Evolutionary conservation across 345 rosid genomes (phyloP).

Genomic region (Cardamine occulta): DNA sequence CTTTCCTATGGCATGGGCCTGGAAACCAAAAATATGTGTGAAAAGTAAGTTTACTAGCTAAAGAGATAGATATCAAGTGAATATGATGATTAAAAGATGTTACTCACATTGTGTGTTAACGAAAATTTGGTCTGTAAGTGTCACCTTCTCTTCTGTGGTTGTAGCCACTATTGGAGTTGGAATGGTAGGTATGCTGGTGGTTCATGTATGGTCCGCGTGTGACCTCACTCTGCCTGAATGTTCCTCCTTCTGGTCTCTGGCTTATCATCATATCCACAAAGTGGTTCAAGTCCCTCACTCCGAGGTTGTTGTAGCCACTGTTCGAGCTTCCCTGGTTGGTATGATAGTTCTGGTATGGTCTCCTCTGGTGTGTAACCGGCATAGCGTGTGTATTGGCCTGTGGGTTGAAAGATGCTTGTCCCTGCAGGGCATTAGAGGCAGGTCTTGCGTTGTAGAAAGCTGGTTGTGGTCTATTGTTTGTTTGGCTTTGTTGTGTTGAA

Average conservation of each 20-base stretch:
- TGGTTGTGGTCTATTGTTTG: constrained; percentile 26
- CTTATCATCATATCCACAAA: constrained; percentile 34
- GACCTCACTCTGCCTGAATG: constrained; percentile 28
- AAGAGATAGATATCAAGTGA: constrained; percentile 11
- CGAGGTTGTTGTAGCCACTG: constrained; percentile 37
- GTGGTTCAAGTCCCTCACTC: constrained; percentile 37
- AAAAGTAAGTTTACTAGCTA: constrained; percentile 14
- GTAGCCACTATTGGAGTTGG: constrained; percentile 28
- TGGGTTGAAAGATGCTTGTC: constrained; percentile 41
- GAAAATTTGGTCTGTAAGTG: constrained; percentile 29
- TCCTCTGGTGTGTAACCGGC: constrained; percentile 37
- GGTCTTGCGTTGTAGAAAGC: constrained; percentile 40
- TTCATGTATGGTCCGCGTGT: constrained; percentile 7
- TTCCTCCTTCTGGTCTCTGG: constrained; percentile 29
- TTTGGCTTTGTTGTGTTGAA: constrained; percentile 38
- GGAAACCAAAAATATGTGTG: not conserved
- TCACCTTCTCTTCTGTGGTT: constrained; percentile 32
- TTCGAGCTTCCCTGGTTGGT: constrained; percentile 25
- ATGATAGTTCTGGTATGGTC: constrained; percentile 38
- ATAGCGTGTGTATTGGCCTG: constrained; percentile 15
- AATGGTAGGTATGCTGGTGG: constrained; percentile 30
- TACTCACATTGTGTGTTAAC: constrained; percentile 35
- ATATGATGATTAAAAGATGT: not conserved
- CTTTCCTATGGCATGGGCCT: not conserved
- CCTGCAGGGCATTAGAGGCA: constrained; percentile 39